Evolutionary conservation across 305 asterid species (phyloP), one percentile per base, ranked within the genome.

Genomic region (Caryopteris hybrid): DNA sequence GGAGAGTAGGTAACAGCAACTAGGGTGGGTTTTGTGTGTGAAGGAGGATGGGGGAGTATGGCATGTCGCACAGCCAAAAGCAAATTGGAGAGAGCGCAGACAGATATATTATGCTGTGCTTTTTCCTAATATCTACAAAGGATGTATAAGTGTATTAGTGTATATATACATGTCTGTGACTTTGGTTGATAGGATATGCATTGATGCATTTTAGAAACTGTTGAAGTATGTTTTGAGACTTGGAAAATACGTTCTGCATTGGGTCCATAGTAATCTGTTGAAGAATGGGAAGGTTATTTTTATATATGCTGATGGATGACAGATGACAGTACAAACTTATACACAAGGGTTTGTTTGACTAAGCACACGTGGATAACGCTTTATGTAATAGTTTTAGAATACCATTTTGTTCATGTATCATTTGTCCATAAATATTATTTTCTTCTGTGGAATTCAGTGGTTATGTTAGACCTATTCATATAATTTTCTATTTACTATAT

Each of bases 401-500:
- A 55, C 14, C 22, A 9, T 17, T 43, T n/a, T 33, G 33, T 41
- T 45, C n/a, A 4, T 54, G 38, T 31, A 46, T 63, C 10, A 43
- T 68, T 55, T 69, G 12, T 42, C 58, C 51, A 10, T 47, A 8
- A 0, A 31, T 14, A 13, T 72, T 45, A 7, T 22, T 33, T 33
- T 47, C 56, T 21, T 27, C 38, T 52, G 3, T 1, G 31, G 58
- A 55, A 39, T 51, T 52, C 41, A 23, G 64, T 56, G 58, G 38
- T 39, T 42, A 14, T 74, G 36, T 21, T 61, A 16, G 38, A 29
- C 12, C 20, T 59, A 51, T 62, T 61, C 20, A 75, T 6, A 23
- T 29, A 31, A 51, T 54, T 54, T 51, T 53, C 33, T 67, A 60
- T 68, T 62, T 65, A 41, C 11, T 67, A 34, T 71, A 18, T 68